phyloP scores from a whole-genome alignment of 805 yeast species.

The Candida chilensis region DNA sequence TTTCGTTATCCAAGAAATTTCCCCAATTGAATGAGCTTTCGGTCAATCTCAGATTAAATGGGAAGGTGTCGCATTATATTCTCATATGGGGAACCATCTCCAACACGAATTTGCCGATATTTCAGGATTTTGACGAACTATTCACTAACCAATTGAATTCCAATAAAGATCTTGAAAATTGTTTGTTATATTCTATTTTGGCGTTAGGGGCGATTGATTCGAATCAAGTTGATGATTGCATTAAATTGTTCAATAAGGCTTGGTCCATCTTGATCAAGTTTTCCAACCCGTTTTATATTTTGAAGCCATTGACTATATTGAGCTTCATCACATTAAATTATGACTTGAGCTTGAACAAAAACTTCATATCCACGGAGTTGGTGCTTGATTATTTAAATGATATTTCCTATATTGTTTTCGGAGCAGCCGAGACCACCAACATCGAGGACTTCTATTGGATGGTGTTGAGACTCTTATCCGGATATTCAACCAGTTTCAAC shows the following conservation, averaged over 20 bases:
- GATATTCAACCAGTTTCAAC: slow-evolving; percentile 25
- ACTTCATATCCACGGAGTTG: slow-evolving; percentile 32
- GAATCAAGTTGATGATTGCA: slow-evolving; percentile 19
- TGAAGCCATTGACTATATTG: slow-evolving; percentile 35
- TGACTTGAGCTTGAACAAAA: slow-evolving; percentile 15
- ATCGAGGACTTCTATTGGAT: slow-evolving; percentile 7
- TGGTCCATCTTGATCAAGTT: slow-evolving; percentile 27
- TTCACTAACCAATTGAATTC: no score
- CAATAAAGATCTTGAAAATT: slow-evolving; percentile 22
- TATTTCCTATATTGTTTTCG: slow-evolving; percentile 17
- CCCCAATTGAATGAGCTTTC: slow-evolving; percentile 11
- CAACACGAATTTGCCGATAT: slow-evolving; percentile 16
- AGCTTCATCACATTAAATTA: slow-evolving; percentile 30
- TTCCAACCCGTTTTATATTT: slow-evolving; percentile 20
- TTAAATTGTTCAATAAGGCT: slow-evolving; percentile 28
- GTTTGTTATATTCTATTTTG: slow-evolving; percentile 31
- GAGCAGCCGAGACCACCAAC: slow-evolving; percentile 2
- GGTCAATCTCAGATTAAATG: slow-evolving; percentile 10
- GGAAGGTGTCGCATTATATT: slow-evolving; percentile 7
- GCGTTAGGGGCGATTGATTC: slow-evolving; percentile 35
- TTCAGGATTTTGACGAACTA: slow-evolving; percentile 7
- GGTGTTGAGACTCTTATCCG: slow-evolving; percentile 26
- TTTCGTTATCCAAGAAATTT: slow-evolving; percentile 18
- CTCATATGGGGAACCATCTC: slow-evolving; percentile 13
- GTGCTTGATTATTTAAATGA: slow-evolving; percentile 41